Evolutionary conservation across 768 basidiomycete species (phyloP), one percentile per base, ranked within the genome.

Genomic region (Mycena rosella): DNA sequence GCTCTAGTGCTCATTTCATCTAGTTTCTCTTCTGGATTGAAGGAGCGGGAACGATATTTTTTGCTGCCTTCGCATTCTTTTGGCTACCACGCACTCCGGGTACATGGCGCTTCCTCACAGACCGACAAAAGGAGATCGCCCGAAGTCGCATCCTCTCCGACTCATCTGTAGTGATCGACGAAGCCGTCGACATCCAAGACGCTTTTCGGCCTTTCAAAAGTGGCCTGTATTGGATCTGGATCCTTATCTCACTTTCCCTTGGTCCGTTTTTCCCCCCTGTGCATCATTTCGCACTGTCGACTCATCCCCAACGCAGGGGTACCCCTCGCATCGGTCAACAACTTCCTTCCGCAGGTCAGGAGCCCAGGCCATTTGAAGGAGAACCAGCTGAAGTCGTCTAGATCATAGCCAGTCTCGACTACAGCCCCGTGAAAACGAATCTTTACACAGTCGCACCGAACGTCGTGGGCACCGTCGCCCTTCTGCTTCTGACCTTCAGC

Each of bases 391-490:
- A 3, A 82, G 11, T 18, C 30, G 1, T 27, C 22, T 18, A 70
- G 62, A 71, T 71, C 32, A 67, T 71, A 18, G 61, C 65, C 32
- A 61, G 70, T 54, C 63, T 71, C 38, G 38, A 71, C 13, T 71
- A 65, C 51, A 64, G 62, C 54, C 56, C 83, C 4, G 77, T 87
- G 70, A 85, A 83, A 68, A 88, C 87, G 15, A 88, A 88, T 67
- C 76, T 88, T 26, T 81, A 79, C 67, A 88, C 87, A 20, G 82
- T 87, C 32, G 87, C 86, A 13, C 87, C 87, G 2, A 86, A 87
- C 70, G 75, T 86, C 49, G 40, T 56, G 8, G 66, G 66, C 40
- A 86, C 86, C 1, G 81, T 85, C 0, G 82, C 83, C 13, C 73
- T 86, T 13, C 68, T 87, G 5, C 57, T 81, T 36, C 73, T 87